Conservation (phyloP, 331 rosid species). For the Saraca asoca region DNA sequence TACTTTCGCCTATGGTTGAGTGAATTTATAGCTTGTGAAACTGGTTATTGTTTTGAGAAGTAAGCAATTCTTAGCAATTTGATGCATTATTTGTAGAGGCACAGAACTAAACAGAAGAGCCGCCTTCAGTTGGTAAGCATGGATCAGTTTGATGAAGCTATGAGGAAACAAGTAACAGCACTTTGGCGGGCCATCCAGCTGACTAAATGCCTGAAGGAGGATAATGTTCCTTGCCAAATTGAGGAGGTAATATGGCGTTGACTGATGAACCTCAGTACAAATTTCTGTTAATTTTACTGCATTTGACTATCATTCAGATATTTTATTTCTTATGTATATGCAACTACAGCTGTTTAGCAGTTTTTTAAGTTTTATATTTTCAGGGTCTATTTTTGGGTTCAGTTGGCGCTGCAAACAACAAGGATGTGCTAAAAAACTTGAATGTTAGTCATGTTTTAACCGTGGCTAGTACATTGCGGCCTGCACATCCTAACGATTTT, state of each 20-base stretch:
- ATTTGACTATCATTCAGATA: slow-evolving; percentile 1
- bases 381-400: slow-evolving; percentile 92
- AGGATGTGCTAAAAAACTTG: slow-evolving; percentile 49
- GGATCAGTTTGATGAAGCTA: slow-evolving; percentile 42
- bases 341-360: not conserved
- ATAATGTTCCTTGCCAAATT: slow-evolving; percentile 60
- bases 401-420: slow-evolving; percentile 63
- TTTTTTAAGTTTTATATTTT: not conserved
- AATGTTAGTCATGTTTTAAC: slow-evolving; percentile 75
- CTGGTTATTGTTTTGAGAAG: not conserved
- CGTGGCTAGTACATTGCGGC: slow-evolving; percentile 52
- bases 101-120: not conserved
- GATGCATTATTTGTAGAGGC: too few relatives aligned
- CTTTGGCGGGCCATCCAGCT: slow-evolving; percentile 38
- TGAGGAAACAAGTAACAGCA: slow-evolving; percentile 41
- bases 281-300: not conserved
- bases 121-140: slow-evolving; percentile 17
- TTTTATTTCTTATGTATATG: slow-evolving; percentile 1
- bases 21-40: not conserved
- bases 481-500: slow-evolving; percentile 64
- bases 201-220: slow-evolving; percentile 40
- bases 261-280: not conserved
- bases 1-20: too few relatives aligned
- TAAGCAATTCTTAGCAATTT: not conserved
- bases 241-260: slow-evolving; percentile 54